Base-by-base conservation (phyloP, 2,329 filamentous ascomycete genomes). In the Ceratocystis variospora region DNA sequence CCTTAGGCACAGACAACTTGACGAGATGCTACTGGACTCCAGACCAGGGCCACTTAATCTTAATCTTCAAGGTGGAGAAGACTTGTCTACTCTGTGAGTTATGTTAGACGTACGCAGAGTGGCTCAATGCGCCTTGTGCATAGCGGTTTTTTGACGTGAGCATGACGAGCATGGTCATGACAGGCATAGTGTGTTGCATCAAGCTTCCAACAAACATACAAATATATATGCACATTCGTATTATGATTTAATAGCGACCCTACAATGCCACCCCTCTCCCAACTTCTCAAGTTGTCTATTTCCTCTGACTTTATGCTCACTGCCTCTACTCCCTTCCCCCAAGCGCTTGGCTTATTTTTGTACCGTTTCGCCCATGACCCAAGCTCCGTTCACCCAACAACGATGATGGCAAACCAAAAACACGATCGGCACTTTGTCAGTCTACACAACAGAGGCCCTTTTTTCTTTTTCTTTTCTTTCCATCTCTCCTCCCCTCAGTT, bases 351-450 rank as follows among this genome's bases (percentile, higher is more conserved):
- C 31, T 31, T 37, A 33, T 37, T 59, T 33, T 10, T 19, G 15
- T 12, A n/a, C 33, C 25, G 19, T n/a, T 37, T n/a, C 17, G 33
- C 28, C 28, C 37, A 41, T 59, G 55, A 59, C 15, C 55, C 55
- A 59, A 59, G 55, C 55, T 59, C 55, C 55, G 55, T 59, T 59
- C 28, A 59, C 55, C 55, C 55, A 59, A 59, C 55, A 31, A 59
- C 55, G 28, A 59, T n/a, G 28, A 59, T n/a, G 55, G 55, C 15
- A 37, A 17, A 8, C 55, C 55, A 25, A 37, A 59, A 33, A n/a
- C 55, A n/a, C 28, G 25, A 59, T 59, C 55, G 33, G 33, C 28
- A 59, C 28, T n/a, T n/a, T 8, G 31, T 5, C 55, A 19, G 31
- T 19, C 28, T n/a, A 19, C 25, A 8, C 55, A 59, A 59, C 55